phyloP scores from a whole-genome alignment of 176 grass and related monocot species.

The Ananas comosus region DNA sequence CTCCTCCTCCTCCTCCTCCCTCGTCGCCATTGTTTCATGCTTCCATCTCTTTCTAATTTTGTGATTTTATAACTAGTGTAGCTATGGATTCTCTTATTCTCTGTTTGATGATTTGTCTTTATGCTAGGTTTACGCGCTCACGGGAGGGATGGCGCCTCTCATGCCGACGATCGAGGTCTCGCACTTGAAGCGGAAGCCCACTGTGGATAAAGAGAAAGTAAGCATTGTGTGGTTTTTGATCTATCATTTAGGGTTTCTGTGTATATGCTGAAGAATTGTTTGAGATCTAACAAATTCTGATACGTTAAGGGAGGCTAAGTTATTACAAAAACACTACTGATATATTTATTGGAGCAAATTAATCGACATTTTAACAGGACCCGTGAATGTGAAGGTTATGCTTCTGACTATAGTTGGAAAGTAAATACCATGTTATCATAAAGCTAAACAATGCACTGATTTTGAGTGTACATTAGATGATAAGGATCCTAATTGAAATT shows the following conservation, averaged over 20 bases:
- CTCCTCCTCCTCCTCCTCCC: not conserved
- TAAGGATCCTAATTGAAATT: too few species aligned
- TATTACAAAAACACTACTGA: too few species aligned
- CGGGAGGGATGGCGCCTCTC: constrained; percentile 68
- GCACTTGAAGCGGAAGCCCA: constrained; percentile 64
- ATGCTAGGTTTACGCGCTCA: constrained; percentile 79
- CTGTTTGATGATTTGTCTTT: not conserved
- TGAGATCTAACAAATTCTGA: not conserved
- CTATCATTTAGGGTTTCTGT: constrained; percentile 13
- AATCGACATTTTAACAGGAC: too few species aligned
- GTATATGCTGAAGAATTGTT: not conserved
- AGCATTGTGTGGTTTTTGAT: constrained; percentile 20
- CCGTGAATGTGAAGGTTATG: too few species aligned
- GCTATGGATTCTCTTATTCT: not conserved
- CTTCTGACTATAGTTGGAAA: too few species aligned
- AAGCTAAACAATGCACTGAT: too few species aligned
- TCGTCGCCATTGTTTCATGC: not conserved
- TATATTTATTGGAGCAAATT: too few species aligned
- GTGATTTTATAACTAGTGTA: too few species aligned
- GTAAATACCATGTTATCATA: too few species aligned
- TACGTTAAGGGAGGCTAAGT: too few species aligned
- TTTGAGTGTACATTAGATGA: too few species aligned
- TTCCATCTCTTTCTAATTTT: not conserved
- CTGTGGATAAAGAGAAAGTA: constrained; percentile 53
- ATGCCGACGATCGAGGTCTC: constrained; percentile 79